phyloP scores from a whole-genome alignment of 768 basidiomycete genomes.

The Boletus reticulatus region DNA sequence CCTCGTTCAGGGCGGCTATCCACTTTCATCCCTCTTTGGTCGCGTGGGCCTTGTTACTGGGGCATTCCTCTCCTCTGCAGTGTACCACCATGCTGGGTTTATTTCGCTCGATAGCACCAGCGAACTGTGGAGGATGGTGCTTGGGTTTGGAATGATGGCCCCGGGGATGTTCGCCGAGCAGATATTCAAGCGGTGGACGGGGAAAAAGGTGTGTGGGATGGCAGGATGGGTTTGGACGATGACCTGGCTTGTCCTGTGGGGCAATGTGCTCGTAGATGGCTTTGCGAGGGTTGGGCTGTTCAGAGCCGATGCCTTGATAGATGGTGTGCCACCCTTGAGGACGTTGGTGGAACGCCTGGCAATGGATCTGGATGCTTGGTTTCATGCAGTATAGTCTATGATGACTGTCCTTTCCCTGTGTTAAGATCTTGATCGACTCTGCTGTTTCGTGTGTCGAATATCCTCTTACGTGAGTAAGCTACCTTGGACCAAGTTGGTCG shows the following conservation, averaged over 20 bases:
- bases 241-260: neutral
- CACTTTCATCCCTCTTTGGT: neutral
- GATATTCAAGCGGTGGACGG: neutral
- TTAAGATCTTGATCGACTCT: too few relatives aligned
- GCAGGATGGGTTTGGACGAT: neutral
- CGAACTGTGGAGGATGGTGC: neutral
- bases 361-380: neutral
- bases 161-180: neutral
- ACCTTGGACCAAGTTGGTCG: too few relatives aligned
- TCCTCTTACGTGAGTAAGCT: too few relatives aligned
- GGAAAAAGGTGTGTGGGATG: neutral
- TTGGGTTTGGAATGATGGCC: constrained; percentile 1
- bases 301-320: neutral
- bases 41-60: neutral
- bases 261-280: neutral
- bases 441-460: too few relatives aligned
- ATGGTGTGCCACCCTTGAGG: neutral
- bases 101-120: neutral
- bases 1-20: neutral
- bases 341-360: neutral
- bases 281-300: neutral
- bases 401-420: too few relatives aligned
- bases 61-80: neutral
- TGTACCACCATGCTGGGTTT: neutral
- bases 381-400: neutral